phyloP scores from a whole-genome alignment of 441 rosid species.

The Adansonia grandidieri region DNA sequence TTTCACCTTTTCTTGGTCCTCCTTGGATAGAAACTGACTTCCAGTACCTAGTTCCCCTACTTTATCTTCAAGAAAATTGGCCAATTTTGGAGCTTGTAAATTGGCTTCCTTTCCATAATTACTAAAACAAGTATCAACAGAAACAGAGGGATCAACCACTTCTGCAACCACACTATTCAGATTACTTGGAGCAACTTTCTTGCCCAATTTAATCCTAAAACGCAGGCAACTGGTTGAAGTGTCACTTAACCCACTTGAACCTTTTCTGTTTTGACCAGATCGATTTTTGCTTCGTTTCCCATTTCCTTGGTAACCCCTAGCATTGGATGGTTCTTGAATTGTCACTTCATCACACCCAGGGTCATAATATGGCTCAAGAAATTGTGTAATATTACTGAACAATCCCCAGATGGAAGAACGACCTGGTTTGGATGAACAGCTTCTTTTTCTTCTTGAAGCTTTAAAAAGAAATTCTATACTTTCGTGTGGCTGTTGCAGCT shows the following conservation, averaged over 20 bases:
- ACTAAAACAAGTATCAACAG: slow-evolving; percentile 38
- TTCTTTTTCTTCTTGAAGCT: slow-evolving; percentile 70
- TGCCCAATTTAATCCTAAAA: slow-evolving; percentile 82
- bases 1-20: slow-evolving; percentile 40
- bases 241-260: slow-evolving; percentile 41
- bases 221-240: slow-evolving; percentile 59
- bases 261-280: slow-evolving; percentile 38
- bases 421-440: slow-evolving; percentile 59
- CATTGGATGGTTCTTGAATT: slow-evolving; percentile 44
- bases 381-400: slow-evolving; percentile 51
- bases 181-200: slow-evolving; percentile 49
- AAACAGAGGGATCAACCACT: slow-evolving; percentile 43
- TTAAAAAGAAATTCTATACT: slow-evolving; percentile 44
- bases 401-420: slow-evolving; percentile 78
- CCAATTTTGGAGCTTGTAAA: slow-evolving; percentile 42
- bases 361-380: slow-evolving; percentile 45
- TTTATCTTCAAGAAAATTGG: slow-evolving; percentile 37
- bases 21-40: slow-evolving; percentile 34
- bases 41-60: slow-evolving; percentile 39
- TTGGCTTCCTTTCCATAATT: slow-evolving; percentile 34
- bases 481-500: slow-evolving; percentile 40
- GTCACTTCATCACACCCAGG: slow-evolving; percentile 43
- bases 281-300: slow-evolving; percentile 41
- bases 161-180: slow-evolving; percentile 43
- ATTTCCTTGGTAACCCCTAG: slow-evolving; percentile 39